Percentiles rank a stretch among this genome's conserved stretches.
phyloP scores from a whole-genome alignment of 176 grass and related monocot species.

The Ananas comosus region DNA sequence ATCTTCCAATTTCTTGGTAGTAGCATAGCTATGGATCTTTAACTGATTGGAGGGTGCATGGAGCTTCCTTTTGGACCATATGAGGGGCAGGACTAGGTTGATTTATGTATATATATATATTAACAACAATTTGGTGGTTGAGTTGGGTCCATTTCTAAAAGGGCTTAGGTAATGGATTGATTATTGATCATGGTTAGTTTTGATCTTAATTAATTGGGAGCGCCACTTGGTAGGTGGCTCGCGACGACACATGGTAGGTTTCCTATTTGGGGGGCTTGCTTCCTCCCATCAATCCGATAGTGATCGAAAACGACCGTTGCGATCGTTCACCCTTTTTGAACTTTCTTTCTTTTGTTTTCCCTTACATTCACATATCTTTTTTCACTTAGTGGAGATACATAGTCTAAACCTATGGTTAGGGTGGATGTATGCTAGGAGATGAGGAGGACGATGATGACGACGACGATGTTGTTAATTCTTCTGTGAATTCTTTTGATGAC shows the following conservation, averaged over 20 bases:
- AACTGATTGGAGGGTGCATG: not conserved
- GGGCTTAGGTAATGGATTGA: not conserved
- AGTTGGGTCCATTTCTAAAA: not conserved
- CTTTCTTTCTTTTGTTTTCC: not conserved
- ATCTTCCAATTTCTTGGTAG: not conserved
- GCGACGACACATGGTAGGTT: not conserved
- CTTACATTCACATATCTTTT: not conserved
- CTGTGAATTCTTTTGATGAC: not conserved
- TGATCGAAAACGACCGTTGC: not conserved
- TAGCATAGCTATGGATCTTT: not conserved
- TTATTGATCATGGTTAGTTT: not conserved
- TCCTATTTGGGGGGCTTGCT: not conserved
- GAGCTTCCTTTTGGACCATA: no score
- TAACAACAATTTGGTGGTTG: not conserved
- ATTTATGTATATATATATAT: not conserved
- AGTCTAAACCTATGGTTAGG: constrained; percentile 9
- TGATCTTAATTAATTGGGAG: not conserved
- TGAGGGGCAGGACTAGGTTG: not conserved
- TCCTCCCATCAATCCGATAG: not conserved
- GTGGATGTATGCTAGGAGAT: not conserved
- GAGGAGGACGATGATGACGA: not conserved
- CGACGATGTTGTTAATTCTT: not conserved
- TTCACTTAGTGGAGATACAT: not conserved
- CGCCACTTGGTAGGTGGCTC: not conserved
- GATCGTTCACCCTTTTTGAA: not conserved